A percentile compares a stretch with the other conserved stretches of the same genome.
Conservation (phyloP, 768 basidiomycete species). For the Leucosporidium yakuticum region DNA sequence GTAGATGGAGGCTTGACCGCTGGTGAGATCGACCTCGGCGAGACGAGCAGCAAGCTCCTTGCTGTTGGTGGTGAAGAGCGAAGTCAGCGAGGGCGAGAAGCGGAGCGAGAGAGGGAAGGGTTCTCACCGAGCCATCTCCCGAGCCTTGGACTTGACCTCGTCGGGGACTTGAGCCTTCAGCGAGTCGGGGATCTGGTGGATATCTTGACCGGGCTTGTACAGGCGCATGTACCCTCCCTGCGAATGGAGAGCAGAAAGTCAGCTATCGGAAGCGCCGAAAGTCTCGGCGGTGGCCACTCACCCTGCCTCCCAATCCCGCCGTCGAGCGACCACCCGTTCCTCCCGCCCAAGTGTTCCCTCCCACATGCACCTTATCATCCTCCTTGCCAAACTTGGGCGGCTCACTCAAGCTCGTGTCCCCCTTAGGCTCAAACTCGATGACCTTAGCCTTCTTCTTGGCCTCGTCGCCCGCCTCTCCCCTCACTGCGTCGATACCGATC, state of each 20-base stretch:
- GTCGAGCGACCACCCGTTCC: conserved; percentile 30
- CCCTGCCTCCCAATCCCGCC: conserved; percentile 18
- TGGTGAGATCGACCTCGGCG: conserved; percentile 17
- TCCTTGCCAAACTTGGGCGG: conserved; percentile 26
- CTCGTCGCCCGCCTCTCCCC: not conserved
- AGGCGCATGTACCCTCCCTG: conserved; percentile 31
- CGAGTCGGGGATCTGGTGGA: conserved; percentile 20
- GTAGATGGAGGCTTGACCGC: conserved; percentile 11
- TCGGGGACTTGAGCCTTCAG: conserved; percentile 26
- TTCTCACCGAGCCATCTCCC: conserved; percentile 29
- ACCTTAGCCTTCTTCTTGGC: conserved; percentile 15
- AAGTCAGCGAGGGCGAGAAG: no score
- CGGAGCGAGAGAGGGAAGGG: no score
- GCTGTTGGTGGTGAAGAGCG: not conserved
- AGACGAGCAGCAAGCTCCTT: conserved; percentile 22
- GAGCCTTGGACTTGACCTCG: conserved; percentile 19
- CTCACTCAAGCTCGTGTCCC: conserved; percentile 12
- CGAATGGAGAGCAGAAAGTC: not conserved
- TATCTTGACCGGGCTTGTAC: conserved; percentile 11
- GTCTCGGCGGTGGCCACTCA: not conserved
- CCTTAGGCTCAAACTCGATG: conserved; percentile 27
- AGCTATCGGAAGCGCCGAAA: not conserved
- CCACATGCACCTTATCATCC: conserved; percentile 21
- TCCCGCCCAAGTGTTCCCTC: conserved; percentile 30
- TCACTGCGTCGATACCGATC: conserved; percentile 28